These are phyloP conservation scores for Lactifluus hygrophoroides DNA, from an alignment of 768 basidiomycete species.

Conservation along the genomic window DNA sequence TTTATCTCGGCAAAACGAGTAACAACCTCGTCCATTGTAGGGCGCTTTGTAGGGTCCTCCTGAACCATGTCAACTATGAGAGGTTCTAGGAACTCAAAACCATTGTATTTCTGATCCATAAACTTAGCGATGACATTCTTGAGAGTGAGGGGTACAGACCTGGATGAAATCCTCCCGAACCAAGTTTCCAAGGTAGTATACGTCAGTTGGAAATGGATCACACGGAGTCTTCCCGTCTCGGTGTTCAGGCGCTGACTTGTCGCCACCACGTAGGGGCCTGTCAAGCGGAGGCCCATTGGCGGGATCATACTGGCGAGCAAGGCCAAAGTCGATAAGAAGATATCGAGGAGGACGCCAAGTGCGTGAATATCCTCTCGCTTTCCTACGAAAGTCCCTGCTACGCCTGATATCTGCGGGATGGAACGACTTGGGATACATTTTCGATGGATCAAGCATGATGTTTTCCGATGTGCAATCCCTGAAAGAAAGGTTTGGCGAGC, in stretches of 20 bases:
- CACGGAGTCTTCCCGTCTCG: neutral
- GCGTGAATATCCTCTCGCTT: conserved; percentile 18
- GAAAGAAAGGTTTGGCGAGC: neutral
- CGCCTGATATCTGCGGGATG: neutral
- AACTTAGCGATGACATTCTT: neutral
- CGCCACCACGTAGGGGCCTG: conserved; percentile 20
- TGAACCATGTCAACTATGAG: conserved; percentile 30
- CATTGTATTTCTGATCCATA: neutral
- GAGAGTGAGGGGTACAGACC: neutral
- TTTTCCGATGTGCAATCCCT: conserved; percentile 8
- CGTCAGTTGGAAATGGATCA: conserved; percentile 24
- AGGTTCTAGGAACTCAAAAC: conserved; percentile 1
- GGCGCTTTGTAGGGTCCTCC: conserved; percentile 28
- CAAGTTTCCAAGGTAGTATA: conserved; percentile 24
- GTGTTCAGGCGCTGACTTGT: conserved; percentile 23
- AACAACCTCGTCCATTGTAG: conserved; percentile 28
- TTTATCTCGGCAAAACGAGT: neutral
- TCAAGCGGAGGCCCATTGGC: conserved; percentile 8
- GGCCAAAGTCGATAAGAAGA: conserved; percentile 26
- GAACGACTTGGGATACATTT: conserved; percentile 13
- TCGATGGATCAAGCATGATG: conserved; percentile 13
- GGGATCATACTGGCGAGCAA: conserved; percentile 20
- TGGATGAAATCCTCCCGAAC: conserved; percentile 12
- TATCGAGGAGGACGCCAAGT: conserved; percentile 23
- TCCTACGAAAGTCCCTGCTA: neutral